These are phyloP conservation scores for Leishmania amazonensis DNA, from an alignment of 208 protist species.

Conservation along the genomic window DNA sequence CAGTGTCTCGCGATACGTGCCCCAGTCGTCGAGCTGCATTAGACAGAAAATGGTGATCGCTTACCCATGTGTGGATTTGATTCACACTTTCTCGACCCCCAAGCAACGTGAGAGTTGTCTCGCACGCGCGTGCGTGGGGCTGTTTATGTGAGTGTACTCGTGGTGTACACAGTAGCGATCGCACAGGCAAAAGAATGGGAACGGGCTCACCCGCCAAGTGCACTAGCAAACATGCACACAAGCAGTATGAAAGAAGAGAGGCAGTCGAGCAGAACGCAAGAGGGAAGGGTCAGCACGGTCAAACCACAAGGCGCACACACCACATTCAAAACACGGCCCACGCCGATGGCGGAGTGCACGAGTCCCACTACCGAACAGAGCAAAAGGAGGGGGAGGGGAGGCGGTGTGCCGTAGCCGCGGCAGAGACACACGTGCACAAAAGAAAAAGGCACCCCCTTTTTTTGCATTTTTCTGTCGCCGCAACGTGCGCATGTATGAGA, in stretches of 20 bases:
- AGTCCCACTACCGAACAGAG: not conserved
- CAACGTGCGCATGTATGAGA: not conserved
- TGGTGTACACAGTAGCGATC: not conserved
- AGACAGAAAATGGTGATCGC: not conserved
- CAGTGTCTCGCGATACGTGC: slow-evolving; percentile 15
- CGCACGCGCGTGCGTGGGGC: not conserved
- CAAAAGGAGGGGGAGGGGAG: not conserved
- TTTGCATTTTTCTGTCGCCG: not conserved
- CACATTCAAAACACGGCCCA: not conserved
- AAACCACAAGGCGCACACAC: not conserved
- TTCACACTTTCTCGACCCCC: not conserved
- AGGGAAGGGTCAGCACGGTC: not conserved
- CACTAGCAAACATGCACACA: not conserved
- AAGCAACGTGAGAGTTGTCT: not conserved
- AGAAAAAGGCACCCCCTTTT: not conserved
- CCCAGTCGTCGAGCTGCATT: slow-evolving; percentile 7
- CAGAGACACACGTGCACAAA: not conserved
- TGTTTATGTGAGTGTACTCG: not conserved
- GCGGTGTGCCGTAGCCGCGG: not conserved
- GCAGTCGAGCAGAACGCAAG: not conserved
- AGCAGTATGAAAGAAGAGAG: not conserved
- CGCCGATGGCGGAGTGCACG: not conserved
- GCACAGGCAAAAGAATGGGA: not conserved
- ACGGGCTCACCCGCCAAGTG: not conserved
- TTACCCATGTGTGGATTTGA: not conserved